Conservation (phyloP, 768 basidiomycete species). For the Suillus americanus region DNA sequence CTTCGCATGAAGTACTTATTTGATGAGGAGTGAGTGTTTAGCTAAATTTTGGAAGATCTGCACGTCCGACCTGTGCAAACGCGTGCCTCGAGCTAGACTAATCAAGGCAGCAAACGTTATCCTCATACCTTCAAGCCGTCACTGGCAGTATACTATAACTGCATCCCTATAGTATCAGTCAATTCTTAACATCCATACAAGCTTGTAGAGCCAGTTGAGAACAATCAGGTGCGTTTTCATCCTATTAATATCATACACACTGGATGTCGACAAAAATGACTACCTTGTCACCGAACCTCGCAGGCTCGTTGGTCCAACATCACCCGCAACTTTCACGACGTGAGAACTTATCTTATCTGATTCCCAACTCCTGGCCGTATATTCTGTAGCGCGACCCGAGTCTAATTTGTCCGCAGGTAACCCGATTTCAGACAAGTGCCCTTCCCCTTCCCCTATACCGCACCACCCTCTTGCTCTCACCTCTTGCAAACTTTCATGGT, state of each 20-base stretch:
- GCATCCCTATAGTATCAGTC: background rate
- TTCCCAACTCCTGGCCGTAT: slow-evolving; percentile 17
- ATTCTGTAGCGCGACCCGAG: slow-evolving; percentile 6
- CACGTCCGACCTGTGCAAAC: background rate
- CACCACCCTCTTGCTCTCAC: background rate
- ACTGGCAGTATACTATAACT: background rate
- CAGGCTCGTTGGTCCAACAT: slow-evolving; percentile 11
- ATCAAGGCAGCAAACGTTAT: slow-evolving; percentile 12
- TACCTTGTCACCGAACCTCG: slow-evolving; percentile 9
- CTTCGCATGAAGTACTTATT: slow-evolving; percentile 1
- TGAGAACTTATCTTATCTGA: slow-evolving; percentile 37
- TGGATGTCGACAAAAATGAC: slow-evolving; percentile 8
- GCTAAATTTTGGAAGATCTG: slow-evolving; percentile 13
- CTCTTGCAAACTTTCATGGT: slow-evolving; percentile 47
- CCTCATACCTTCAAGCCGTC: slow-evolving; percentile 6
- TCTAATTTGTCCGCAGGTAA: slow-evolving; percentile 8
- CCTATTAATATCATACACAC: slow-evolving; percentile 10
- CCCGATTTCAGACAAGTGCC: slow-evolving; percentile 4
- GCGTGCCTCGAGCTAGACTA: slow-evolving; percentile 10
- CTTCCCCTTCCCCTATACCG: slow-evolving; percentile 1
- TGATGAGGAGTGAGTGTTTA: background rate
- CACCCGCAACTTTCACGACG: slow-evolving; percentile 18
- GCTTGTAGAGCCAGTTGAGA: slow-evolving; percentile 13
- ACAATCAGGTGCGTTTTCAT: slow-evolving; percentile 9
- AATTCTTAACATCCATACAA: background rate